Conservation (phyloP, 2,329 filamentous ascomycete species). For the Colletotrichum plurivorum region DNA sequence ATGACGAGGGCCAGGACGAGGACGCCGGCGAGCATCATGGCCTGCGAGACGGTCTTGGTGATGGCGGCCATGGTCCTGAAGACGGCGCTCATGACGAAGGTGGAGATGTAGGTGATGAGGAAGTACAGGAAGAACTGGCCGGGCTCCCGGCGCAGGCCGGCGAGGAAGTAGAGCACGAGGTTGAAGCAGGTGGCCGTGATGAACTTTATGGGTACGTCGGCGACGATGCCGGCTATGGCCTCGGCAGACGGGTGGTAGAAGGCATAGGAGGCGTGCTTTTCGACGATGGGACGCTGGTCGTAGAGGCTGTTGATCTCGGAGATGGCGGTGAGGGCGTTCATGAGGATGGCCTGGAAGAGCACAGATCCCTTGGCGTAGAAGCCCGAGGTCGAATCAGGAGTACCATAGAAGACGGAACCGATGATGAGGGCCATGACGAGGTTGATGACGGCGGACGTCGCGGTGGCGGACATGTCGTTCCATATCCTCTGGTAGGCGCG, state of each 20-base stretch:
- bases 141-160: conserved; percentile 68
- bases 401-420: conserved; percentile 71
- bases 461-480: conserved; percentile 64
- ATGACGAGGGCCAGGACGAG: conserved; percentile 73
- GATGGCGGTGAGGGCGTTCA: conserved; percentile 72
- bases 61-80: conserved; percentile 82
- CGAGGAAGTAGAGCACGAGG: conserved; percentile 70
- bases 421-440: conserved; percentile 72
- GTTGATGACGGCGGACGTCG: conserved; percentile 61
- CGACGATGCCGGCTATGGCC: conserved; percentile 66
- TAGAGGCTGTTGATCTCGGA: conserved; percentile 66
- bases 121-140: conserved; percentile 83
- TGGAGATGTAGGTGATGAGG: conserved; percentile 77
- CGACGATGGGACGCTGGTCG: conserved; percentile 61
- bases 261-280: conserved; percentile 64
- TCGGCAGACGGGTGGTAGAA: conserved; percentile 68
- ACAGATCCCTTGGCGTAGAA: conserved; percentile 70
- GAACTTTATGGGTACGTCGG: conserved; percentile 73
- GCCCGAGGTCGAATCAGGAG: conserved; percentile 61
- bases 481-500: conserved; percentile 67
- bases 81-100: conserved; percentile 81
- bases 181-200: conserved; percentile 65
- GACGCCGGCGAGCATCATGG: conserved; percentile 67
- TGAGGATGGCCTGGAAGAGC: conserved; percentile 72
- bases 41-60: conserved; percentile 75